Evolutionary conservation across 768 basidiomycete species (phyloP), one percentile per base, ranked within the genome.

Genomic region (Postia placenta): DNA sequence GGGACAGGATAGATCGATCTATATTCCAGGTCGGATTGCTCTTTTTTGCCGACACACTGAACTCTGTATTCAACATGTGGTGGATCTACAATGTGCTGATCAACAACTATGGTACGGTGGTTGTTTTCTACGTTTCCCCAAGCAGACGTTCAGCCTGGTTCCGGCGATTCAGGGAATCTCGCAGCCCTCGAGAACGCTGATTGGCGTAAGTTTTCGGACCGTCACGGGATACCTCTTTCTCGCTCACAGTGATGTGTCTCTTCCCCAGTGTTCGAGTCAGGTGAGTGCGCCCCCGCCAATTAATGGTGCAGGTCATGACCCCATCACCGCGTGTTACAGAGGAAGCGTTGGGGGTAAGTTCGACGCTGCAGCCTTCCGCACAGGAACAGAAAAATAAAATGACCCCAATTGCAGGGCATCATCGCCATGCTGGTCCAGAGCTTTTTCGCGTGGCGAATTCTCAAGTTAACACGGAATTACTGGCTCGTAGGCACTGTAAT

Each of bases 51-150:
- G 76, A 78, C 58, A 75, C 73, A 0, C 47, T 69, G 20, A 75
- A 74, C 47, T 65, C 69, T 0, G 48, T 60, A 2, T 75, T 72
- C 45, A 66, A 72, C 27, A 54, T 67, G 15, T 48, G 63, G 2
- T 71, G 71, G 51, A 55, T 76, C 19, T 78, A 76, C 47, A 59
- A 69, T 11, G 64, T 71, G 14, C 62, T 78, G 25, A 65, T 77
- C 30, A 52, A 59, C 3, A 60, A 68, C 50, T 76, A 74, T 30
- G 70, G 76, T 74, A 41, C n/a, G 59, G 52, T 14, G n/a, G n/a
- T n/a, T n/a, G n/a, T n/a, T n/a, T n/a, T n/a, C n/a, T n/a, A n/a
- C n/a, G n/a, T n/a, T n/a, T n/a, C n/a, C n/a, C n/a, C n/a, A n/a
- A n/a, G n/a, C n/a, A n/a, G n/a, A n/a, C n/a, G n/a, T n/a, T n/a